Conservation (phyloP, 2,329 filamentous ascomycete genomes). For the Aciculosporium take region DNA sequence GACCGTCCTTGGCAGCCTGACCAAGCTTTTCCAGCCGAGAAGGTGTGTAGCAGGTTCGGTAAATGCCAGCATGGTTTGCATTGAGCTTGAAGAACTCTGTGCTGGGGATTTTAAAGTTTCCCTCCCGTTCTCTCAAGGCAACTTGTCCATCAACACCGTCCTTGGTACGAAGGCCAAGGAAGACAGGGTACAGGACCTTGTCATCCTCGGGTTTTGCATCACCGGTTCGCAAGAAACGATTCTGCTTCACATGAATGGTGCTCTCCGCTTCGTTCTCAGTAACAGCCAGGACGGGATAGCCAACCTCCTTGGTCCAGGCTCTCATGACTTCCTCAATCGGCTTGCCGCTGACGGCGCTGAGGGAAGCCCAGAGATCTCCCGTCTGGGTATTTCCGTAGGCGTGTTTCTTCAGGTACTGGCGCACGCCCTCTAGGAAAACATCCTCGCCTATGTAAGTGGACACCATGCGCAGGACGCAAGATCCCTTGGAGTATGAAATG, state of each 20-base stretch:
- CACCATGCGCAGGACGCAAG: constrained; percentile 91
- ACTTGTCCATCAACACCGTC: constrained; percentile 57
- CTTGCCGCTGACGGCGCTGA: constrained; percentile 81
- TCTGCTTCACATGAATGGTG: constrained; percentile 79
- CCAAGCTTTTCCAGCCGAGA: constrained; percentile 79
- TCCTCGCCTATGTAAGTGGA: constrained; percentile 91
- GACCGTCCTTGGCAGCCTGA: constrained; percentile 55
- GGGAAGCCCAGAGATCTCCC: constrained; percentile 75
- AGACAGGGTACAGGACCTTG: constrained; percentile 73
- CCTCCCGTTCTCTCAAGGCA: constrained; percentile 42
- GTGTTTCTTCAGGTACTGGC: constrained; percentile 85
- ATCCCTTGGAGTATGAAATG: constrained; percentile 95
- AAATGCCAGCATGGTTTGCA: constrained; percentile 84
- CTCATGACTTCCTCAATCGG: constrained; percentile 83
- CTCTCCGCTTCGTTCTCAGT: constrained; percentile 49
- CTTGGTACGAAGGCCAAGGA: constrained; percentile 72
- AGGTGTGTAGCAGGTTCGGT: constrained; percentile 76
- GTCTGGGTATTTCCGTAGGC: constrained; percentile 94
- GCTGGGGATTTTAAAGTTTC: constrained; percentile 60
- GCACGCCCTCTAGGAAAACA: constrained; percentile 79
- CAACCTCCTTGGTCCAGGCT: constrained; percentile 94
- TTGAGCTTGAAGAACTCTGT: constrained; percentile 94
- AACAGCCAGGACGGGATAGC: constrained; percentile 81
- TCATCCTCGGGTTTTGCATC: constrained; percentile 93
- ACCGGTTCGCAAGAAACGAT: constrained; percentile 82